Evolutionary conservation across 306 rosid genomes (phyloP), one percentile per base, ranked within the genome.

Genomic region (Lathyrus aphaca): DNA sequence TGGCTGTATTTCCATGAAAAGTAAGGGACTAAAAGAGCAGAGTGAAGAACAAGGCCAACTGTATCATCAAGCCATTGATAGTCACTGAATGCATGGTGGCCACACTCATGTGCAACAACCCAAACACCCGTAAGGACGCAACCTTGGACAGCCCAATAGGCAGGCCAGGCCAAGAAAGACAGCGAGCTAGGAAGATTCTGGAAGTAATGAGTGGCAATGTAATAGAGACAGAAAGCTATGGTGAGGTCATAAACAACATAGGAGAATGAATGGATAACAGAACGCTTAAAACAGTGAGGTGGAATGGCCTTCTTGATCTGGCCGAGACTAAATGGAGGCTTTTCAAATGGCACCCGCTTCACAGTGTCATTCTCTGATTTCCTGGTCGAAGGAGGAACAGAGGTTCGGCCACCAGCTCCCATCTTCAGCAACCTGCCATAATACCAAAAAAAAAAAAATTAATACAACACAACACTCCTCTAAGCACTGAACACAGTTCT

Each of bases 1-100:
- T 94, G 98, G 80, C 98, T 94, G 67, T 90, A 90, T 55, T 94
- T 94, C 98, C 98, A 94, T 12, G 98, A 94, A 74, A 94, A 94
- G 85, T 85, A 94, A 2, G 98, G 98, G 77, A 94, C 98, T 3
- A 94, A 79, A 21, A 94, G 97, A n/a, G 42, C 71, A 2, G 98
- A 94, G 79, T 94, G 98, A 75, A 94, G 92, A 69, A 94, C 44
- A 4, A 90, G 76, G 71, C 98, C 98, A 62, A 94, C 97, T 0
- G 85, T 88, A 72, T 94, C 98, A 79, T 94, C 98, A 10, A 94
- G 96, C 97, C 88, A 84, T 19, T 88, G 96, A 66, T 88, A 87
- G 74, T 88, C 95, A 49, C 98, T 94, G 76, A 94, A 94, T 65
- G 98, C 98, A 66, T 94, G 98, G 85, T 90, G 98, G 72, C 98